Conservation (phyloP, 495 filamentous ascomycete genomes). For the Achaetomiella virescens region DNA sequence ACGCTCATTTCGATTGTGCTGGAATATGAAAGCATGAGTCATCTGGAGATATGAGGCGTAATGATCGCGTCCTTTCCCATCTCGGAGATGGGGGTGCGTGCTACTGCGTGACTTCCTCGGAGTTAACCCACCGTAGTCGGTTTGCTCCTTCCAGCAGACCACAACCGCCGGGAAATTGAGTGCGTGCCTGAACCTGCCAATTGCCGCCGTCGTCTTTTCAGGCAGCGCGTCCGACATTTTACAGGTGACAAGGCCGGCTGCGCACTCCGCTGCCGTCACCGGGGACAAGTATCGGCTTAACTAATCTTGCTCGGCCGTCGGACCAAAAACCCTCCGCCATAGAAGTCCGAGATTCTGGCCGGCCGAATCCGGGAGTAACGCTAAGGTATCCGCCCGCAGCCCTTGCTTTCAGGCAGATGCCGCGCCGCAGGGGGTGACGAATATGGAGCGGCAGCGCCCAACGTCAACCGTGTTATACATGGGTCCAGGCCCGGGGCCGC, state of each 20-base stretch:
- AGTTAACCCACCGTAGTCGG: neutral
- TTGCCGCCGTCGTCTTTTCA: neutral
- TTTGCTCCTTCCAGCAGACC: neutral
- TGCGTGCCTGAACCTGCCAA: neutral
- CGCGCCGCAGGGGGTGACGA: conserved; percentile 10
- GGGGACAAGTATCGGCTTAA: conserved; percentile 12
- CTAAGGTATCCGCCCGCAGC: neutral
- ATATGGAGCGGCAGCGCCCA: neutral
- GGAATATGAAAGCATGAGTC: conserved; percentile 7
- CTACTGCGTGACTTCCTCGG: conserved; percentile 9
- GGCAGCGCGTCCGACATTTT: neutral
- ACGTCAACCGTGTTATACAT: conserved; percentile 8
- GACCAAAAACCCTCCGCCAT: conserved; percentile 26
- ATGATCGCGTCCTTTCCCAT: neutral
- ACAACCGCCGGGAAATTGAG: neutral
- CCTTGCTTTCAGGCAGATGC: conserved; percentile 13
- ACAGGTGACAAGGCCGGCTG: neutral
- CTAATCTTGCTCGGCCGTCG: conserved; percentile 23
- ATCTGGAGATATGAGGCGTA: neutral
- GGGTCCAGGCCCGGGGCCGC: conserved; percentile 12
- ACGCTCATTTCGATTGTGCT: conserved; percentile 5
- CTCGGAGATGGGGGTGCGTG: neutral
- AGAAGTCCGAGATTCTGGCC: conserved; percentile 16
- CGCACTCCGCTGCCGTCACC: no score
- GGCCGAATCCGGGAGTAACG: conserved; percentile 2